These are phyloP conservation scores for Amaranthus palmeri DNA, from an alignment of 148 eudicot genomes.

Conservation along the genomic window DNA sequence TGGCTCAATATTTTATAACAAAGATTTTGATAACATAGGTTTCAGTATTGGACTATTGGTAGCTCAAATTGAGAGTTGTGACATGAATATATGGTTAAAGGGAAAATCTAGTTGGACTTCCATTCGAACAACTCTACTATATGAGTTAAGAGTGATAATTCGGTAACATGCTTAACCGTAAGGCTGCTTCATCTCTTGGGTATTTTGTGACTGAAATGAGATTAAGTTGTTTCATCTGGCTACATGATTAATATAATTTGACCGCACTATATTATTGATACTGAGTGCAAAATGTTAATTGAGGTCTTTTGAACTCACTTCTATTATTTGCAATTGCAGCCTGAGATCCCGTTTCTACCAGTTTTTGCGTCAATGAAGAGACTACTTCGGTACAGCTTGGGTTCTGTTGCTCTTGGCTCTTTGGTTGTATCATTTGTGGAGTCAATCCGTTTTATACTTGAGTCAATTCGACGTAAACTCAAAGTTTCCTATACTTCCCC, in stretches of 20 bases:
- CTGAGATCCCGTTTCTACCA: slow-evolving; percentile 77
- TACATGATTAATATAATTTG: not conserved
- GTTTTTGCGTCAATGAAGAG: slow-evolving; percentile 93
- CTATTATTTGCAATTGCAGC: slow-evolving; percentile 40
- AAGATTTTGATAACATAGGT: no score
- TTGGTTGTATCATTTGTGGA: slow-evolving; percentile 67
- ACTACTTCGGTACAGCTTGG: slow-evolving; percentile 68
- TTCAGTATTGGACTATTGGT: no score
- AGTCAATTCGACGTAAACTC: slow-evolving; percentile 74
- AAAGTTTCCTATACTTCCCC: slow-evolving; percentile 58
- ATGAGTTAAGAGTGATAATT: no score
- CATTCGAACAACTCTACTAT: no score
- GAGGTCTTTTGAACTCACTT: not conserved
- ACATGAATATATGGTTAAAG: no score
- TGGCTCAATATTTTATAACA: no score
- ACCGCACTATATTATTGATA: not conserved
- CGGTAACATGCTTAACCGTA: no score
- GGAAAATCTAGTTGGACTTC: no score
- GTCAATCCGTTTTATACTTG: slow-evolving; percentile 74
- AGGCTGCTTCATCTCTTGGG: not conserved
- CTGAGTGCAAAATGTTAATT: not conserved
- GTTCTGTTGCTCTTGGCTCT: slow-evolving; percentile 91
- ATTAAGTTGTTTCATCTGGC: not conserved
- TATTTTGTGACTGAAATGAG: not conserved
- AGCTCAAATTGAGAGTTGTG: no score